phyloP scores from a whole-genome alignment of 2,329 filamentous ascomycete genomes.

The Nemania sp. region DNA sequence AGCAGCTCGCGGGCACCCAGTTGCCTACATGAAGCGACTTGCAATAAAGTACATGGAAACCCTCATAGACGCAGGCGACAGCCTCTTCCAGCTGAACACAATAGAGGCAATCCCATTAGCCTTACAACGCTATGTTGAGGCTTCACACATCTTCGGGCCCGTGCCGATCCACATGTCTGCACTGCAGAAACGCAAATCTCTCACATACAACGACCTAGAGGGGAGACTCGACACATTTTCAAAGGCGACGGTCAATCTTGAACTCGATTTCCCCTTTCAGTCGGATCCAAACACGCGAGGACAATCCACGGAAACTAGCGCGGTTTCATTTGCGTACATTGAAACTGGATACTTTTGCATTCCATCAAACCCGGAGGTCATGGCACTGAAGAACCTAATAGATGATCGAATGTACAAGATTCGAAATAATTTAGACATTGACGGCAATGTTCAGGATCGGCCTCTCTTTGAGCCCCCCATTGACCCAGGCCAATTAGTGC shows the following conservation, averaged over 20 bases:
- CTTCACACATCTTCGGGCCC: constrained; percentile 14
- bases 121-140: constrained; percentile 11
- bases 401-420: constrained; percentile 8
- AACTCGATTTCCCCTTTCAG: constrained; percentile 10
- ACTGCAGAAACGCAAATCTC: not conserved
- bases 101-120: constrained; percentile 6
- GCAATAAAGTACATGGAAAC: constrained; percentile 15
- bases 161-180: not conserved
- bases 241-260: constrained; percentile 1
- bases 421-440: constrained; percentile 9
- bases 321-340: not conserved
- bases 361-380: constrained; percentile 4
- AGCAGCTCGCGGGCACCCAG: constrained; percentile 1
- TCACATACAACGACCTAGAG: constrained; percentile 1
- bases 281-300: not conserved
- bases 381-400: not conserved
- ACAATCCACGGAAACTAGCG: not conserved
- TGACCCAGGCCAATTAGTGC: not conserved
- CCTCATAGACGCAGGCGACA: constrained; percentile 7
- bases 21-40: constrained; percentile 14
- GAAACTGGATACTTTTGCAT: constrained; percentile 9
- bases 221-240: not conserved
- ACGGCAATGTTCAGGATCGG: not conserved
- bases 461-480: constrained; percentile 9
- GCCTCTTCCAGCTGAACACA: constrained; percentile 5